Conservation (phyloP, 108 stramenopile species). For the Stephanodiscus triporus region DNA sequence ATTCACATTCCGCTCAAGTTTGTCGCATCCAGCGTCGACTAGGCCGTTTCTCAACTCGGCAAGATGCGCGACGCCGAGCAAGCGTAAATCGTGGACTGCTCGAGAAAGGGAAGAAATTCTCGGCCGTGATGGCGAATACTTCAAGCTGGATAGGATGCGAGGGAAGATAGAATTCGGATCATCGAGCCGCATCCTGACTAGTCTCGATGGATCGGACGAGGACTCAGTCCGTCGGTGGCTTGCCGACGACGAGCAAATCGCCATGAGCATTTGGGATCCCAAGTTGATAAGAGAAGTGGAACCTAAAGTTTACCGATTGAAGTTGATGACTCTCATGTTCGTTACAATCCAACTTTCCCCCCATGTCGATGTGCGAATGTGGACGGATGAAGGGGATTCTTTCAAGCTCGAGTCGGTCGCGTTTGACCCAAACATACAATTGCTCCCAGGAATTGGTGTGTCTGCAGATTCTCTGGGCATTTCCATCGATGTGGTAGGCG, state of each 20-base stretch:
- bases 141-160: slow-evolving; percentile 57
- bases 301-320: slow-evolving; percentile 62
- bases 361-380: slow-evolving; percentile 77
- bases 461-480: slow-evolving; percentile 62
- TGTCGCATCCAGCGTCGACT: neutral
- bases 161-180: slow-evolving; percentile 79
- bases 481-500: slow-evolving; percentile 76
- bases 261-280: slow-evolving; percentile 76
- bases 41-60: slow-evolving; percentile 1
- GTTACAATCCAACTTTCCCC: slow-evolving; percentile 77
- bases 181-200: slow-evolving; percentile 60
- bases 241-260: slow-evolving; percentile 64
- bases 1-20: slow-evolving; percentile 5
- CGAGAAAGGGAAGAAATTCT: slow-evolving; percentile 62
- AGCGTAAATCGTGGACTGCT: slow-evolving; percentile 41
- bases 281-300: slow-evolving; percentile 57
- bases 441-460: slow-evolving; percentile 67
- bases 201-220: slow-evolving; percentile 43
- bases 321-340: slow-evolving; percentile 82
- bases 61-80: slow-evolving; percentile 11
- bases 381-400: slow-evolving; percentile 51
- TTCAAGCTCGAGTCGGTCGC: slow-evolving; percentile 72
- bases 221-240: slow-evolving; percentile 61
- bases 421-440: slow-evolving; percentile 79
- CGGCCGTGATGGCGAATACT: slow-evolving; percentile 69